A percentile compares a stretch with the other conserved stretches of the same genome.
Evolutionary conservation across 2,329 filamentous ascomycete genomes (phyloP).

Genomic region (Fusarium keratoplasticum): DNA sequence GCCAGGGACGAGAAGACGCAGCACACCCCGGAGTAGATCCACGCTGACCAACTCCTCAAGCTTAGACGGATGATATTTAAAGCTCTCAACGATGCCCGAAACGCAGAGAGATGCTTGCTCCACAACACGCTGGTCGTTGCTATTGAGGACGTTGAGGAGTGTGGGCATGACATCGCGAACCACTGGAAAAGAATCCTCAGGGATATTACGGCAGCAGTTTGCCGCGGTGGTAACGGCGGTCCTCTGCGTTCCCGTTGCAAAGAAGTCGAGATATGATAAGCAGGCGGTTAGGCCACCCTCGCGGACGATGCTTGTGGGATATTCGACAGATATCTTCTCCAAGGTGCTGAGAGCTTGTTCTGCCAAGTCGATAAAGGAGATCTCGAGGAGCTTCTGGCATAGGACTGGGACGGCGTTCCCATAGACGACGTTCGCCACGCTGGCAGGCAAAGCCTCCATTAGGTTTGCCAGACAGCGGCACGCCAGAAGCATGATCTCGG

Average conservation of each 20-base stretch:
- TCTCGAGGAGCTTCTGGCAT: constrained; percentile 94
- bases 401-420: constrained; percentile 95
- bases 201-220: constrained; percentile 97
- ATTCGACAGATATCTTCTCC: constrained; percentile 97
- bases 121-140: constrained; percentile 95
- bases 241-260: constrained; percentile 94
- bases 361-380: constrained; percentile 95
- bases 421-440: constrained; percentile 95
- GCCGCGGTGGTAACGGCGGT: constrained; percentile 97
- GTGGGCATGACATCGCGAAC: constrained; percentile 98
- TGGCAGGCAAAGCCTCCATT: constrained; percentile 95
- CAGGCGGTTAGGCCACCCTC: constrained; percentile 97
- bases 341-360: constrained; percentile 97
- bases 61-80: constrained; percentile 87
- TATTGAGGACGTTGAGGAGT: constrained; percentile 87
- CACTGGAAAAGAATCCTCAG: constrained; percentile 90
- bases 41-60: constrained; percentile 93
- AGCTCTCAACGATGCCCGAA: constrained; percentile 95
- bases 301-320: constrained; percentile 92
- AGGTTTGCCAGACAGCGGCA: constrained; percentile 96
- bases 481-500: constrained; percentile 96
- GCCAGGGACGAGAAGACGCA: constrained; percentile 89
- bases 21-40: constrained; percentile 84
- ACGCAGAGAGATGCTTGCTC: constrained; percentile 97
- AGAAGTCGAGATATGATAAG: constrained; percentile 95